These are phyloP conservation scores for Ceratocystis cacaofunesta DNA, from an alignment of 2,329 filamentous ascomycete genomes.

Conservation along the genomic window DNA sequence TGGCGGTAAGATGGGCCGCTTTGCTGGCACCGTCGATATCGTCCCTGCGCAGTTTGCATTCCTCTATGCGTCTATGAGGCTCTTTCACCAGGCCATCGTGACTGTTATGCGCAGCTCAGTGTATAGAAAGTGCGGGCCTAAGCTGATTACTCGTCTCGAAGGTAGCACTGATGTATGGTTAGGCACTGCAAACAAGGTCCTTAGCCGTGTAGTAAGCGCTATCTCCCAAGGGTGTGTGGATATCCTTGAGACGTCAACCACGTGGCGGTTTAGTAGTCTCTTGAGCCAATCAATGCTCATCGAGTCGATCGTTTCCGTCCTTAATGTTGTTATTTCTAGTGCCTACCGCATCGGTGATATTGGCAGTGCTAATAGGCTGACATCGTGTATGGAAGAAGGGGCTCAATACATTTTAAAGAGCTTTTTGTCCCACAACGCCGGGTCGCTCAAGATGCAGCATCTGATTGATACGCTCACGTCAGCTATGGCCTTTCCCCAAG, in stretches of 20 bases:
- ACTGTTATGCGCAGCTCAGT: conserved; percentile 58
- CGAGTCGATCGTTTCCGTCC: conserved; percentile 49
- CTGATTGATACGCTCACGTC: conserved; percentile 49
- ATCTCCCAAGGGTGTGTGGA: conserved; percentile 66
- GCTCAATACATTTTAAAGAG: conserved; percentile 63
- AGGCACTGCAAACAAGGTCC: conserved; percentile 62
- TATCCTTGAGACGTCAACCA: conserved; percentile 69
- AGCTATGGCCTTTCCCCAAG: conserved; percentile 31
- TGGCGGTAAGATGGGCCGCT: conserved; percentile 58
- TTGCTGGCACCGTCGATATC: conserved; percentile 72
- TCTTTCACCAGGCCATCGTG: conserved; percentile 63
- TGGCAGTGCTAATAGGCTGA: conserved; percentile 31
- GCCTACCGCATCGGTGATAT: conserved; percentile 61
- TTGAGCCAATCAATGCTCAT: conserved; percentile 56
- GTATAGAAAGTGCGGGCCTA: conserved; percentile 44
- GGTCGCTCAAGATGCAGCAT: conserved; percentile 61
- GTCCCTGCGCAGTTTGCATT: conserved; percentile 63
- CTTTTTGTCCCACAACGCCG: conserved; percentile 56
- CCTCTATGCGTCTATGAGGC: conserved; percentile 53
- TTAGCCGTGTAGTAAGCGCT: conserved; percentile 54
- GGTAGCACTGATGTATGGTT: conserved; percentile 43
- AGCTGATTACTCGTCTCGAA: conserved; percentile 33
- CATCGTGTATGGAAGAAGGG: conserved; percentile 51
- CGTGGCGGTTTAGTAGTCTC: conserved; percentile 64
- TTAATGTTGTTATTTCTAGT: conserved; percentile 56